Conservation (phyloP, 345 rosid genomes). For the Populus alba region DNA sequence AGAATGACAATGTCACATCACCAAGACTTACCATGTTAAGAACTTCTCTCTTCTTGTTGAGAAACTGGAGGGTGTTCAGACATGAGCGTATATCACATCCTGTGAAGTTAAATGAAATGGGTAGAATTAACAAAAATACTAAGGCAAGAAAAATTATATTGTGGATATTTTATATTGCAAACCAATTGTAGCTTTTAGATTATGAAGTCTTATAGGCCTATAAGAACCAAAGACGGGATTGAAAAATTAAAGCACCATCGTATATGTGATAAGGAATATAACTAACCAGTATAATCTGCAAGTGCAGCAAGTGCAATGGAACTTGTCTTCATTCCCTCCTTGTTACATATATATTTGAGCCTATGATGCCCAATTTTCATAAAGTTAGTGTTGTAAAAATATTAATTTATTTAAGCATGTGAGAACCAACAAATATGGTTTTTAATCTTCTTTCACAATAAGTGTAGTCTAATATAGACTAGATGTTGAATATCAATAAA, state of each 20-base stretch:
- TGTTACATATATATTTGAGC: constrained; percentile 80
- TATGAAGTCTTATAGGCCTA: neutral
- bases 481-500: too few relatives aligned
- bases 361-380: constrained; percentile 31
- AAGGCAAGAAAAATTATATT: neutral
- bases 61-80: constrained; percentile 96
- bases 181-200: neutral
- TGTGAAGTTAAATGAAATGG: constrained; percentile 35
- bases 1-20: neutral
- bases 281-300: constrained; percentile 85
- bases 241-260: neutral
- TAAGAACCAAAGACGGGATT: neutral
- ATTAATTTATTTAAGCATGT: neutral
- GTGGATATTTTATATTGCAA: neutral
- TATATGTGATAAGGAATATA: constrained; percentile 1
- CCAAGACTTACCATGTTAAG: constrained; percentile 67
- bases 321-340: constrained; percentile 83
- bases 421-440: too few relatives aligned
- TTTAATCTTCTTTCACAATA: too few relatives aligned
- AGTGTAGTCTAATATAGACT: too few relatives aligned
- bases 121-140: neutral
- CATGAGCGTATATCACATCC: constrained; percentile 94
- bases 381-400: neutral
- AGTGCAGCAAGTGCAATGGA: constrained; percentile 77
- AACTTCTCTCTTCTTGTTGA: constrained; percentile 75